These are phyloP conservation scores for Suillus tomentosus DNA, from an alignment of 768 basidiomycete genomes.

Conservation along the genomic window DNA sequence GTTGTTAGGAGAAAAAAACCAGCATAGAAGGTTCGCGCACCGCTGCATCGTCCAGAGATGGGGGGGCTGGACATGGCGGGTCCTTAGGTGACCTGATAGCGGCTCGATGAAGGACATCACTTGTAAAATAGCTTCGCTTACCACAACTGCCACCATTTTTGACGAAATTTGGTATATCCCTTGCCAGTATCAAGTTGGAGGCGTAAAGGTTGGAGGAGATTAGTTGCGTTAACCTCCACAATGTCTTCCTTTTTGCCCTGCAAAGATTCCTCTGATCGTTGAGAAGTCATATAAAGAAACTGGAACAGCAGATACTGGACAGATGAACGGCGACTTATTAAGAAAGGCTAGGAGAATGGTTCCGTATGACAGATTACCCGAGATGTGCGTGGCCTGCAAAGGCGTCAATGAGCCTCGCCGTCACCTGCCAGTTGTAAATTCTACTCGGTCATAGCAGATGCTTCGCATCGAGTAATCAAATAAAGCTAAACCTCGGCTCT, in stretches of 20 bases:
- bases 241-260: neutral
- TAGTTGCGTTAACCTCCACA: neutral
- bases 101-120: neutral
- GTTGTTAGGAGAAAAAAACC: conserved; percentile 2
- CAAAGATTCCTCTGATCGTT: neutral
- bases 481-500: neutral
- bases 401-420: neutral
- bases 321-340: neutral
- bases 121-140: conserved; percentile 23
- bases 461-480: neutral
- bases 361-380: neutral
- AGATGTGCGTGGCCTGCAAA: neutral
- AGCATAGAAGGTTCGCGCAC: conserved; percentile 27
- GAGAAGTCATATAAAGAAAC: neutral
- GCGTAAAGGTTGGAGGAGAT: conserved; percentile 1
- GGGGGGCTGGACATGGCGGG: conserved; percentile 57
- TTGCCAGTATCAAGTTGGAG: conserved; percentile 45
- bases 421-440: no score
- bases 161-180: conserved; percentile 40
- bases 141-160: conserved; percentile 60
- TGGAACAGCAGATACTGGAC: neutral
- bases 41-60: conserved; percentile 54
- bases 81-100: conserved; percentile 55
- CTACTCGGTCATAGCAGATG: neutral
- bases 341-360: neutral